Percentiles rank a stretch among this genome's conserved stretches.
These are phyloP conservation scores for Jamesozyma lodderae DNA, from an alignment of 805 yeast genomes.

Conservation along the genomic window DNA sequence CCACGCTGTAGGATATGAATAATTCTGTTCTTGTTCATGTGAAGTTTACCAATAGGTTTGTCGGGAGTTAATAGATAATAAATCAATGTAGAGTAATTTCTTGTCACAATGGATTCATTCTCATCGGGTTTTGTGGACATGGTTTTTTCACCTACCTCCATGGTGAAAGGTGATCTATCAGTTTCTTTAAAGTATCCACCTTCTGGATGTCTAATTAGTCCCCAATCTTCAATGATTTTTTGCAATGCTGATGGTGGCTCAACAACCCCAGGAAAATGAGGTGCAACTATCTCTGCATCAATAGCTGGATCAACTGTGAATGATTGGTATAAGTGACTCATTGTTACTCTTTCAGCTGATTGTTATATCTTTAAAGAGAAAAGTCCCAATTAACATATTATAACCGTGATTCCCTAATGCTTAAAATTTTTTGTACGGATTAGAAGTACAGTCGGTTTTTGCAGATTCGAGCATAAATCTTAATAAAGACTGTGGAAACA, in stretches of 20 bases:
- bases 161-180: constrained; percentile 39
- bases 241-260: constrained; percentile 11
- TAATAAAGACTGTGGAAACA: background rate
- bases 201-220: constrained; percentile 40
- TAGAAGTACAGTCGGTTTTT: too few relatives aligned
- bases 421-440: too few relatives aligned
- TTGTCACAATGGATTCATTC: constrained; percentile 9
- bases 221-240: constrained; percentile 31
- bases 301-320: background rate
- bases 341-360: background rate
- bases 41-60: constrained; percentile 43
- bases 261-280: background rate
- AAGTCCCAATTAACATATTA: too few relatives aligned
- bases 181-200: constrained; percentile 54
- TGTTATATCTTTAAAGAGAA: background rate
- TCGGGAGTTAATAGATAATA: constrained; percentile 45
- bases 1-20: constrained; percentile 49
- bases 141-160: constrained; percentile 22
- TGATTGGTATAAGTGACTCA: background rate
- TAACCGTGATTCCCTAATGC: too few relatives aligned
- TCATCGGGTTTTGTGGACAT: constrained; percentile 20
- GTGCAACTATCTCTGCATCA: background rate
- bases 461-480: background rate
- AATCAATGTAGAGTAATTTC: constrained; percentile 43
- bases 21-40: constrained; percentile 42